These are phyloP conservation scores for Beauveria sp. DNA, from an alignment of 2,329 filamentous ascomycete species.

Conservation along the genomic window DNA sequence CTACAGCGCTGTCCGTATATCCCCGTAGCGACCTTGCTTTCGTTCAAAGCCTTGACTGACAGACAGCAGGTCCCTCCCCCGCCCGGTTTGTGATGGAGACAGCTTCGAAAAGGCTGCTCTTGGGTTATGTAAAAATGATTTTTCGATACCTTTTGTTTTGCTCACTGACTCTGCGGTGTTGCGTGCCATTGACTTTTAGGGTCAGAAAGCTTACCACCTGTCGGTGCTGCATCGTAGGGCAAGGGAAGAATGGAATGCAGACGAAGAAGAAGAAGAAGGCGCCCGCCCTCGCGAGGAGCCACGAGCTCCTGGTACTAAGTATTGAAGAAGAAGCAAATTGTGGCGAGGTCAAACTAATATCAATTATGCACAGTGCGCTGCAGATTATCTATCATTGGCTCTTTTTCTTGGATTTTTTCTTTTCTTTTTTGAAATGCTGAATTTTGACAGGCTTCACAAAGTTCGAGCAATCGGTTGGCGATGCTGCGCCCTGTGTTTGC, in stretches of 20 bases:
- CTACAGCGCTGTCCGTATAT: slow-evolving; percentile 55
- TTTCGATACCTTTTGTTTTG: not conserved
- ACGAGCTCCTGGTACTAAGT: slow-evolving; percentile 5
- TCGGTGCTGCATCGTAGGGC: not conserved
- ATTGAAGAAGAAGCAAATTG: not conserved
- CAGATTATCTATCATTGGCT: not conserved
- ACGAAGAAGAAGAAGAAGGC: not conserved
- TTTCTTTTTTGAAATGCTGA: not conserved
- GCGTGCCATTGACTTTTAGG: slow-evolving; percentile 9
- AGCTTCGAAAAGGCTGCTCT: slow-evolving; percentile 10
- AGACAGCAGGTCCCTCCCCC: slow-evolving; percentile 44
- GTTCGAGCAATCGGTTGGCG: not conserved
- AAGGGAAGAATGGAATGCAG: not conserved
- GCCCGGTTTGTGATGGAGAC: slow-evolving; percentile 37
- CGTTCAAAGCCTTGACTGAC: slow-evolving; percentile 4
- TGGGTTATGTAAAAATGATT: slow-evolving; percentile 8
- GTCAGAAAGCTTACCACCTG: not conserved
- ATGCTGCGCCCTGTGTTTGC: not conserved
- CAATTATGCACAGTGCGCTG: slow-evolving; percentile 8
- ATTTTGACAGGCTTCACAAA: slow-evolving; percentile 1
- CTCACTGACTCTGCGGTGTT: slow-evolving; percentile 7
- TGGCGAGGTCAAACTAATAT: slow-evolving; percentile 3
- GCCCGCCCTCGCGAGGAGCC: slow-evolving; percentile 2
- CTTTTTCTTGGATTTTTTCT: not conserved
- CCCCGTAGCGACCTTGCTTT: not conserved